Evolutionary conservation across 805 yeast species (phyloP).

Genomic region (Saturnispora sanitii): DNA sequence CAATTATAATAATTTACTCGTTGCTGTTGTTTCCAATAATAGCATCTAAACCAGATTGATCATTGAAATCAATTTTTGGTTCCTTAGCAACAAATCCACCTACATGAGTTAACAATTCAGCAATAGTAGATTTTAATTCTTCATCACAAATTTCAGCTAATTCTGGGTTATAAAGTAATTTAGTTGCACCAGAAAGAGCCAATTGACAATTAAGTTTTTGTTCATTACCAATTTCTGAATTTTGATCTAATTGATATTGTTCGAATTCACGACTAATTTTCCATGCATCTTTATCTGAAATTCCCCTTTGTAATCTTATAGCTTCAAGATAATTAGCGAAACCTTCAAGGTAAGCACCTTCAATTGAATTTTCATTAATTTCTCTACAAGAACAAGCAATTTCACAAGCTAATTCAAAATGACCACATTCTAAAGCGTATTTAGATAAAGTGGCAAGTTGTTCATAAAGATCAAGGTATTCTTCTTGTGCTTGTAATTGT

Average conservation of each 20-base stretch:
- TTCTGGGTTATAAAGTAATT: conserved; percentile 28
- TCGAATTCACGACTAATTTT: conserved; percentile 32
- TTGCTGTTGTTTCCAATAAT: not conserved
- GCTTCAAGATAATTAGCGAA: conserved; percentile 51
- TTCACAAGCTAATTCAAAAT: conserved; percentile 55
- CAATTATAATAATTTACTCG: not conserved
- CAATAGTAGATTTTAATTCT: conserved; percentile 49
- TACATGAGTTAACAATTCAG: conserved; percentile 38
- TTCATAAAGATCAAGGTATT: conserved; percentile 58
- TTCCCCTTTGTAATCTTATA: conserved; percentile 25
- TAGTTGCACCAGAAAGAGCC: conserved; percentile 31
- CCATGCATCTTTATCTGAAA: conserved; percentile 13
- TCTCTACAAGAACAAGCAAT: conserved; percentile 61
- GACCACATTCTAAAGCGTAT: conserved; percentile 67
- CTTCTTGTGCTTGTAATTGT: conserved; percentile 26
- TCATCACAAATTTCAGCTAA: conserved; percentile 37
- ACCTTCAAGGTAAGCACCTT: conserved; percentile 75
- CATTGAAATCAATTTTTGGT: conserved; percentile 6
- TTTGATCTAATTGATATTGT: conserved; percentile 24
- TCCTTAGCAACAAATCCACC: conserved; percentile 40
- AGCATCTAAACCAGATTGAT: conserved; percentile 4
- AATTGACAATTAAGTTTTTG: conserved; percentile 32
- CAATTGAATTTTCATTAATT: conserved; percentile 77
- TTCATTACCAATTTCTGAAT: conserved; percentile 14
- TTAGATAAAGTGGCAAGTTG: conserved; percentile 66